A percentile compares a stretch with the other conserved stretches of the same genome.
Evolutionary conservation across 2,329 filamentous ascomycete species (phyloP).

Genomic region (Diaporthe vaccinii): DNA sequence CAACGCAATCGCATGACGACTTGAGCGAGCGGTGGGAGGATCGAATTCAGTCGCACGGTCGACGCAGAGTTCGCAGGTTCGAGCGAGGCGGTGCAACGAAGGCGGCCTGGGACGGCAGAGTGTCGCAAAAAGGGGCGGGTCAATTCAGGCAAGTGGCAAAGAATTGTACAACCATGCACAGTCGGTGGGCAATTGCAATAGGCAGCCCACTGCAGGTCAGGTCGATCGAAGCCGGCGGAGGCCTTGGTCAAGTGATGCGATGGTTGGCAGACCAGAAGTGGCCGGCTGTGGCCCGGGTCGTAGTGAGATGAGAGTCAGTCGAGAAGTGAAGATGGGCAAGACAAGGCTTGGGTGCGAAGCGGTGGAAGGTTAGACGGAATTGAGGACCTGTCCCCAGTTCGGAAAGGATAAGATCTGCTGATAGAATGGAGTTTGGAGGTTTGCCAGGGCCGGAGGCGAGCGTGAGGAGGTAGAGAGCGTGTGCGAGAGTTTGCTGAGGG

Average conservation of each 20-base stretch:
- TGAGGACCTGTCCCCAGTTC: conserved; percentile 42
- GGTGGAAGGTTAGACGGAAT: conserved; percentile 31
- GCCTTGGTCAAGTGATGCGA: neutral
- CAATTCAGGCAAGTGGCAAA: conserved; percentile 13
- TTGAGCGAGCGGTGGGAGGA: neutral
- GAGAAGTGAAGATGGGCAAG: conserved; percentile 29
- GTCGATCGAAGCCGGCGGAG: conserved; percentile 11
- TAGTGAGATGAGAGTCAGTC: neutral
- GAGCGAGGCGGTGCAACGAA: conserved; percentile 9
- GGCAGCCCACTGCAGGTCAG: neutral
- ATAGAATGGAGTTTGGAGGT: conserved; percentile 34
- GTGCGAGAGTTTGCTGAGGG: conserved; percentile 10
- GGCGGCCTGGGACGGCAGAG: conserved; percentile 5
- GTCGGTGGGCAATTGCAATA: neutral
- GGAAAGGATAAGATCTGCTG: conserved; percentile 41
- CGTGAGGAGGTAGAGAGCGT: conserved; percentile 20
- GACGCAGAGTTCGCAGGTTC: conserved; percentile 17
- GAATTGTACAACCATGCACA: conserved; percentile 28
- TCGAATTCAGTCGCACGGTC: conserved; percentile 8
- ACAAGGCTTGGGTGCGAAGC: conserved; percentile 14
- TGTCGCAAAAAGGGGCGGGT: conserved; percentile 12
- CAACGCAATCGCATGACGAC: conserved; percentile 41
- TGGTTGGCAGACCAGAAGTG: conserved; percentile 18
- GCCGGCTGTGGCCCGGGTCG: neutral
- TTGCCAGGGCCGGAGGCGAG: conserved; percentile 28